Base-by-base conservation (phyloP, 1,139 yeast species). In the Candida glucosophila region DNA sequence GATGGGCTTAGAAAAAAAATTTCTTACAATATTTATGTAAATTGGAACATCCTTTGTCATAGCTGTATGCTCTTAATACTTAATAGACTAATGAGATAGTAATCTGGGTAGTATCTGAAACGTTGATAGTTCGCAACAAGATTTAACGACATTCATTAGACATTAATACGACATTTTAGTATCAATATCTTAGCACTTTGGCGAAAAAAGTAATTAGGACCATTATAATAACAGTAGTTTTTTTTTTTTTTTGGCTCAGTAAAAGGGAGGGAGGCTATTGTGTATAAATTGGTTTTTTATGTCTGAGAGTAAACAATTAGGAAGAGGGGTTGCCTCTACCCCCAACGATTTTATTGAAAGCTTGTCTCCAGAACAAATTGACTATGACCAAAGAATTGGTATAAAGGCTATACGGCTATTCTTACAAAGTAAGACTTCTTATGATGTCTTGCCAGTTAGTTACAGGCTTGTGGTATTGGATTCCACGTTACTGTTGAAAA, bases 401-500 rank as follows among this genome's bases (percentile, higher is more conserved):
- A 65, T 80, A 27, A 73, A 71, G 39, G 86, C 94, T 16, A 90
- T 90, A 35, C 63, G 96, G 31, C 61, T 74, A 23, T 90, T 92
- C 45, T 61, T 92, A 27, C 82, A 85, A 48, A 77, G 93, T 29
- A 88, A 90, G 49, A 90, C 95, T 0, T 83, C 96, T 1, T 92
- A 90, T 50, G 99, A 92, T 47, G 98, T 92, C 16, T 66, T 92
- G 27, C 98, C 99, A 1, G 98, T 92, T 23, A 80, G 94, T 24
- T 92, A 90, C 52, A 68, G 97, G 39, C 67, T 92, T 41, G 82
- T 92, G 31, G 98, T 92, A 23, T 72, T 92, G 41, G 99, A 92
- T 50, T 88, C 97, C 2, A 76, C 95, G 5, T 61, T 92, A 28
- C 61, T 86, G 32, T 95, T 92, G 23, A 90, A 90, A 54, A 85